Base-by-base conservation (phyloP, 352 stramenopile species). In the Globisporangium nodosum region DNA sequence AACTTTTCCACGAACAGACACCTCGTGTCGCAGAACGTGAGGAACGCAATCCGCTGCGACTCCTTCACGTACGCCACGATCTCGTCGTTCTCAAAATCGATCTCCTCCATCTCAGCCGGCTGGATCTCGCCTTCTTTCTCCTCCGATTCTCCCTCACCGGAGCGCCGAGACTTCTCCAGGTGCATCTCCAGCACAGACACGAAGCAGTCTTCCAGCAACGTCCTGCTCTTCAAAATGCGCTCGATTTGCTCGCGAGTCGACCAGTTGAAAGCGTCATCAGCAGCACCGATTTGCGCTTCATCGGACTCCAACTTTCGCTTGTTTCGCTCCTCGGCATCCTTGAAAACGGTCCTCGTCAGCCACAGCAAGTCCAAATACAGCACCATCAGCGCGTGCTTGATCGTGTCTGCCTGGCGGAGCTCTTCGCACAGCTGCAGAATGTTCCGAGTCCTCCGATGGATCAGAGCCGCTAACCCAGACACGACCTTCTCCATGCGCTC, bases 1-100 rank as follows among this genome's bases (percentile, higher is more conserved):
- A 96, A 91, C 56, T 89, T 89, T 58, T 96, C 85, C 21, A 92
- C 77, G 52, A 92, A 93, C 21, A 96, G 68, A 59, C 86, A 94
- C 0, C 81, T 70, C 11, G 74, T 65, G 62, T 96, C 86, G 51
- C 86, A 93, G 56, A 92, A 90, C 0, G 73, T 78, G 42, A 93
- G 55, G 56, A 93, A 96, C 6, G 85, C 85, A 31, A 73, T 68
- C 1, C 72, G 65, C 58, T 96, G 86, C 4, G 70, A 73, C 5
- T 81, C 71, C 56, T 70, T 81, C 39, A 95, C 80, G 42, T 81
- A 92, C 24, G 67, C 21, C 48, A 64, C 56, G 15, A 83, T 46
- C 27, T 73, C 62, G 5, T 79, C 73, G 52, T 86, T 68, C 56
- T 89, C 71, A 37, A 94, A 73, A n/a, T 62, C 60, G 45, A 92